Evolutionary conservation across 371 early-diverging fungal genomes (phyloP).

Genomic region (Blakeslea trispora): DNA sequence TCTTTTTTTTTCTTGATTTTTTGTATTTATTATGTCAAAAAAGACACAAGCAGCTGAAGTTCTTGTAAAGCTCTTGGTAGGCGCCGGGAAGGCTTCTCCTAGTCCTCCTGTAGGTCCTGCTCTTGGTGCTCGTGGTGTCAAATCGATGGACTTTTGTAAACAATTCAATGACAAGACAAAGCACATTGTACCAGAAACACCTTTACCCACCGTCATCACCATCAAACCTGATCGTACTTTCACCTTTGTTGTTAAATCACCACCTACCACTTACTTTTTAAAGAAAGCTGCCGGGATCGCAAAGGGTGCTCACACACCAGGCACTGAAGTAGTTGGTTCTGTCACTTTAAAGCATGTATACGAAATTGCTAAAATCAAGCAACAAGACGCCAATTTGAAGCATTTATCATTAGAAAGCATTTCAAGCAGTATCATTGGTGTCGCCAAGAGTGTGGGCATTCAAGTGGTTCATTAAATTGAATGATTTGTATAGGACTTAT

Average conservation of each 20-base stretch:
- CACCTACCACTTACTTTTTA: slow-evolving; percentile 89
- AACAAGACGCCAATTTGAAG: slow-evolving; percentile 77
- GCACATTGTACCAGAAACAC: slow-evolving; percentile 79
- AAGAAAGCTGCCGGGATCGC: slow-evolving; percentile 90
- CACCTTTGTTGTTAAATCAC: slow-evolving; percentile 85
- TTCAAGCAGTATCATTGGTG: slow-evolving; percentile 76
- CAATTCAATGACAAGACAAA: slow-evolving; percentile 97
- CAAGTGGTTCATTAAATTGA: slow-evolving; percentile 72
- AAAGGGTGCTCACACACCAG: slow-evolving; percentile 83
- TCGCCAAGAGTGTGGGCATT: slow-evolving; percentile 86
- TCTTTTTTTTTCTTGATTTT: slow-evolving; percentile 3
- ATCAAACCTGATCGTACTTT: slow-evolving; percentile 93
- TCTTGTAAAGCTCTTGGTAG: slow-evolving; percentile 68
- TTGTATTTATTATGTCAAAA: slow-evolving; percentile 41
- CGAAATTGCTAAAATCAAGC: slow-evolving; percentile 92
- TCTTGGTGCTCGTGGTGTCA: slow-evolving; percentile 95
- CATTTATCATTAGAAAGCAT: slow-evolving; percentile 74
- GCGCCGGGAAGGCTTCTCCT: slow-evolving; percentile 93
- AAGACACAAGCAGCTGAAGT: slow-evolving; percentile 56
- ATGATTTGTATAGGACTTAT: no score
- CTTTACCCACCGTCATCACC: slow-evolving; percentile 82
- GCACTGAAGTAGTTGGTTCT: slow-evolving; percentile 74
- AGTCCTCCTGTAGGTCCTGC: slow-evolving; percentile 97
- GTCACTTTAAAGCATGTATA: slow-evolving; percentile 92
- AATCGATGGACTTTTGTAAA: slow-evolving; percentile 98